Percentiles rank a stretch among this genome's conserved stretches.
Evolutionary conservation across 2,329 filamentous ascomycete species (phyloP).

Genomic region (Cercospora sp.): DNA sequence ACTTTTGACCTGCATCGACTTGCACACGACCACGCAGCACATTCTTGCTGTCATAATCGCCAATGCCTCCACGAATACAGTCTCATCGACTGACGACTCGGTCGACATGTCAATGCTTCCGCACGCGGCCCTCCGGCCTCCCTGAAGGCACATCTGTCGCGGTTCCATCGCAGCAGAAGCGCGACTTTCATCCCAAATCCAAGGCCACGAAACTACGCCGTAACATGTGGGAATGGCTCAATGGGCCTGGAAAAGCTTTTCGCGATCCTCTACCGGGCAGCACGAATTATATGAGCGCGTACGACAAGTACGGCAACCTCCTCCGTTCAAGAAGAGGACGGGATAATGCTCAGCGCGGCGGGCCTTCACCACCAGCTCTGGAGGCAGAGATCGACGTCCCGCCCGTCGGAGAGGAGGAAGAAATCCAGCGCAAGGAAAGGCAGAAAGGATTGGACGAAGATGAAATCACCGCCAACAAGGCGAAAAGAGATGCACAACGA

Average conservation of each 20-base stretch:
- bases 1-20: conserved; percentile 5
- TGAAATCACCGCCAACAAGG: conserved; percentile 24
- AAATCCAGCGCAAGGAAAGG: conserved; percentile 26
- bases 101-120: conserved; percentile 33
- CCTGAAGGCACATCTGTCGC: conserved; percentile 2
- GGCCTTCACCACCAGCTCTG: neutral
- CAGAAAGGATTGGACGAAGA: conserved; percentile 29
- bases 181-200: conserved; percentile 25
- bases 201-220: conserved; percentile 52
- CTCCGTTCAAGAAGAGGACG: conserved; percentile 39
- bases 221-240: conserved; percentile 62
- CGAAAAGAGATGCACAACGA: conserved; percentile 23
- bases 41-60: conserved; percentile 4
- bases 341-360: conserved; percentile 26
- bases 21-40: neutral
- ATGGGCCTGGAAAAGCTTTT: conserved; percentile 54
- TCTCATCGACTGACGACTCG: conserved; percentile 27
- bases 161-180: conserved; percentile 16
- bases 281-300: conserved; percentile 59
- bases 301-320: conserved; percentile 53
- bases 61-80: conserved; percentile 38
- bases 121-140: conserved; percentile 25
- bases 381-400: conserved; percentile 27
- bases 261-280: conserved; percentile 51
- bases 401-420: conserved; percentile 35